Base-by-base conservation (phyloP, 768 basidiomycete genomes). In the Suillus placidus region DNA sequence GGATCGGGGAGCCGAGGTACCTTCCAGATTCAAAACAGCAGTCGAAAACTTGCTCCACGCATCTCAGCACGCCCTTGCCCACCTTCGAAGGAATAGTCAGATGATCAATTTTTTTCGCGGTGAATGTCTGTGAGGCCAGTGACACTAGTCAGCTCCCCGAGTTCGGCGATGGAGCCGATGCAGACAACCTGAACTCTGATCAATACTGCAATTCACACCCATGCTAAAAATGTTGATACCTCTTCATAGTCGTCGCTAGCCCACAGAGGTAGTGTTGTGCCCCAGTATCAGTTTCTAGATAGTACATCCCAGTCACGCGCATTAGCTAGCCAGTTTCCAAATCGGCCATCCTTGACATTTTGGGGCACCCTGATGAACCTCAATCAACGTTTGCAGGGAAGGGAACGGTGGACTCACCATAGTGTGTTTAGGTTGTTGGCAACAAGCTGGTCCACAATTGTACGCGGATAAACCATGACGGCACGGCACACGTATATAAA, bases 21-120 rank as follows among this genome's bases (percentile, higher is more conserved):
- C 93, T 95, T 80, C 97, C 97, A 5, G 97, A 99, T 80, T 99
- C 97, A 74, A 99, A 99, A 97, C 97, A 99, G 73, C 97, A 99
- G 75, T 99, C 97, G 74, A 99, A 99, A 43, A 99, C 95, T 77
- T 99, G 97, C 66, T 97, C 94, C n/a, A 98, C 84, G 58, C 97
- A 89, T 77, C 85, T 93, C 30, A 99, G 80, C 12, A 79, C 78
- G 18, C 97, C 97, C 71, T 94, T 96, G 61, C 96, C 97, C 75
- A 87, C 79, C 74, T 89, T 82, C 23, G 95, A 97, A 12, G 97
- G 97, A 72, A 99, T 98, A 58, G 94, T 96, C 80, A 99, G 93
- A 74, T 94, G 88, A 75, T 99, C 96, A 72, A 99, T n/a, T 95
- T 73, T 88, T 93, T 68, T 99, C 95, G 63, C 96, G 84, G 79